These are phyloP conservation scores for Fusarium duplospermum DNA, from an alignment of 2,329 filamentous ascomycete genomes.

Conservation along the genomic window DNA sequence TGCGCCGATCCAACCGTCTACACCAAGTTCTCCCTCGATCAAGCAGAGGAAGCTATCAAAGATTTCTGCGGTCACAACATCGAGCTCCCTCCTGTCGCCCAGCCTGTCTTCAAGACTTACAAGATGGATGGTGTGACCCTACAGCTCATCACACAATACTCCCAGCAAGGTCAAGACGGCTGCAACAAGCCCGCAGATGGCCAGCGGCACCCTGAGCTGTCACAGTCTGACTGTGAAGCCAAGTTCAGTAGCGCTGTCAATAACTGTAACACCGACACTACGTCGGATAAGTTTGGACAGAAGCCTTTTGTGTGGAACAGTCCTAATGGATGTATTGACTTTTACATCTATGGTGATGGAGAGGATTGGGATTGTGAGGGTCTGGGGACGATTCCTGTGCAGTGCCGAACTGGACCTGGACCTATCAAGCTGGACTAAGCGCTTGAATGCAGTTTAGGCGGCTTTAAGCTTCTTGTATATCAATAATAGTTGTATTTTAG, in stretches of 20 bases:
- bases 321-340: slow-evolving; percentile 9
- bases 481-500: not conserved
- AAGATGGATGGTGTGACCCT: not conserved
- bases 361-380: slow-evolving; percentile 5
- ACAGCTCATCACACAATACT: not conserved
- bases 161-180: not conserved
- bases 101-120: not conserved
- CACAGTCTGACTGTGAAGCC: not conserved
- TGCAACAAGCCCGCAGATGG: not conserved
- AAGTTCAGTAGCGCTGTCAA: slow-evolving; percentile 6
- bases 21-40: slow-evolving; percentile 4
- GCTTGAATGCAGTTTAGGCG: not conserved
- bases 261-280: slow-evolving; percentile 3
- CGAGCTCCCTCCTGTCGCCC: not conserved
- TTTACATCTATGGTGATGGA: slow-evolving; percentile 5
- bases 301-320: slow-evolving; percentile 10
- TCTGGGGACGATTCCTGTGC: not conserved
- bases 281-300: not conserved
- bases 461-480: not conserved
- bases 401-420: not conserved
- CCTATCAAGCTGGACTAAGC: not conserved
- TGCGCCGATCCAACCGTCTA: slow-evolving; percentile 10
- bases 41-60: not conserved
- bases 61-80: not conserved
- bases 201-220: not conserved